These are phyloP conservation scores for Hypocreales sp. DNA, from an alignment of 2,329 filamentous ascomycete genomes.

Conservation along the genomic window DNA sequence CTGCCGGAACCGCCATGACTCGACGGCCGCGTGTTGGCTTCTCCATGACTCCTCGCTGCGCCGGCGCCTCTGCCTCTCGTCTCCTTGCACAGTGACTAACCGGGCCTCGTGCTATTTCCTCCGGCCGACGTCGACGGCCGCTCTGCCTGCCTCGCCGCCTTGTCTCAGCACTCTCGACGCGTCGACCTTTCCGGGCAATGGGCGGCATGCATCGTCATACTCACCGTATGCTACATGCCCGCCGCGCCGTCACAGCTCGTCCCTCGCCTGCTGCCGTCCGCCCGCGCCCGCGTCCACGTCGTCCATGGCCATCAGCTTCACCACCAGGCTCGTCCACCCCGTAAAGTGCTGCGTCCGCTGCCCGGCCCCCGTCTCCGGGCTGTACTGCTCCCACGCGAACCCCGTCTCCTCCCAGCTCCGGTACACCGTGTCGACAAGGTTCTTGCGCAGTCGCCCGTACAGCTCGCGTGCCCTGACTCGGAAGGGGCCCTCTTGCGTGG, in stretches of 20 bases:
- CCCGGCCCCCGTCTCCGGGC: constrained; percentile 81
- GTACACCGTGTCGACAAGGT: constrained; percentile 80
- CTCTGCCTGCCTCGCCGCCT: too few species aligned
- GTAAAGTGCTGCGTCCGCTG: constrained; percentile 97
- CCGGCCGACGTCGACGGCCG: too few species aligned
- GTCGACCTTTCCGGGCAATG: too few species aligned
- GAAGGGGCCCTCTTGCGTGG: constrained; percentile 50
- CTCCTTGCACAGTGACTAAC: too few species aligned
- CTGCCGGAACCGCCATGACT: too few species aligned
- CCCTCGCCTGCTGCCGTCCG: constrained; percentile 15
- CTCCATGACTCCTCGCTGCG: too few species aligned
- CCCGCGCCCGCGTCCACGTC: constrained; percentile 30
- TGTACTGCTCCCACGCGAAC: constrained; percentile 98
- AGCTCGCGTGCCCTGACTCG: constrained; percentile 52
- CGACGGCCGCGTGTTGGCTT: too few species aligned
- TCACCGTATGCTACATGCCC: too few species aligned
- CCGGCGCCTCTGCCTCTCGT: too few species aligned
- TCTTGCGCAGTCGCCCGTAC: constrained; percentile 64
- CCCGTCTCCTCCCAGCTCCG: constrained; percentile 79
- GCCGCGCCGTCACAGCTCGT: constrained; percentile 33
- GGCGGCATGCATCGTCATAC: too few species aligned
- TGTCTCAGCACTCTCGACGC: too few species aligned
- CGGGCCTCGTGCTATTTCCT: too few species aligned
- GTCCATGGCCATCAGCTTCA: constrained; percentile 94
- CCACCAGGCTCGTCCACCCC: constrained; percentile 95